Evolutionary conservation across 2,329 filamentous ascomycete species (phyloP), one percentile per base, ranked within the genome.

Genomic region (Neoarthrinium moseri): DNA sequence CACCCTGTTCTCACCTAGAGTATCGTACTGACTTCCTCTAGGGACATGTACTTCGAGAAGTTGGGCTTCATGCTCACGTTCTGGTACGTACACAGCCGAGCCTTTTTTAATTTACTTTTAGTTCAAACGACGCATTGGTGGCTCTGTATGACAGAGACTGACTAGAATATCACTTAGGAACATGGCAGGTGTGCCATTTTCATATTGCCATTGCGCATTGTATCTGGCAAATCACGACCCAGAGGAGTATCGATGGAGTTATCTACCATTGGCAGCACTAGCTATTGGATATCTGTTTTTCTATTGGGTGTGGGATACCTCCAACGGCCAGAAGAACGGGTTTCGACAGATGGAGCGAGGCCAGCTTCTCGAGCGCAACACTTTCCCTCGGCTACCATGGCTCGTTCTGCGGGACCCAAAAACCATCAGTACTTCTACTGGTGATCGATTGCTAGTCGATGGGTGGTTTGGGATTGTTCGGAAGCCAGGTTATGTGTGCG

Each of bases 1-100:
- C n/a, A n/a, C n/a, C n/a, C 10, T 4, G 11, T 38, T 38, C 10
- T 23, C 20, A 8, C 6, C 2, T 8, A 39, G 17, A 17, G n/a
- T 3, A 1, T 5, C n/a, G 11, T 11, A 5, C 22, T 11, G 5
- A 18, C 24, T 8, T 2, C 4, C 11, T 8, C 2, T 13, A 23
- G 35, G 10, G 21, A 38, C 6, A 26, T 33, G 26, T 39, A 20
- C 18, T 6, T 45, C 15, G 35, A 32, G 21, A 39, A 30, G 24
- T 26, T 89, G 81, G 91, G 91, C 39, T 96, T 96, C 74, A 95
- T 96, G 91, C 81, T 96, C 56, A 95, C 94, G 67, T 96, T 96
- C 80, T 96, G 91, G 91, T n/a, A n/a, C n/a, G n/a, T n/a, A n/a
- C n/a, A n/a, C n/a, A n/a, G n/a, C n/a, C n/a, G n/a, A n/a, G n/a